Evolutionary conservation across 2,329 filamentous ascomycete genomes (phyloP).

Genomic region (Aureobasidium sp.): DNA sequence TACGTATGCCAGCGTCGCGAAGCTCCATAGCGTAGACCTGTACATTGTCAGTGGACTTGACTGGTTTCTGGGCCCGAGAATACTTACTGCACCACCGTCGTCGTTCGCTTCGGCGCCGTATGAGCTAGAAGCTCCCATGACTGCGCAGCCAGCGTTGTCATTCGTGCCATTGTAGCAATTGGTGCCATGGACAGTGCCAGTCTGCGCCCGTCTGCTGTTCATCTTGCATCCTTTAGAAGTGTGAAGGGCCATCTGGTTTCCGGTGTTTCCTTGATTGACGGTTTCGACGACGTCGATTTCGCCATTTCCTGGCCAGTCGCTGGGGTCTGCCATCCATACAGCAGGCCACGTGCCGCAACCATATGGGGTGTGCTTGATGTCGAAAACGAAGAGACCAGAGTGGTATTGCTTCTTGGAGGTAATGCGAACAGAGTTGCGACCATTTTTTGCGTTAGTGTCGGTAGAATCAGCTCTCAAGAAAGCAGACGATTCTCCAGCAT

Average conservation of each 20-base stretch:
- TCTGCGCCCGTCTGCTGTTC: conserved; percentile 56
- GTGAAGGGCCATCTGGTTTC: conserved; percentile 32
- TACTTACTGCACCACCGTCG: conserved; percentile 37
- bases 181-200: conserved; percentile 49
- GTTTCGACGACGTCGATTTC: conserved; percentile 37
- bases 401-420: conserved; percentile 55
- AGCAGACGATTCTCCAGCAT: conserved; percentile 24
- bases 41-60: background rate
- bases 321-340: conserved; percentile 57
- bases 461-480: conserved; percentile 26
- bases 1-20: conserved; percentile 53
- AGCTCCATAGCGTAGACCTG: conserved; percentile 53
- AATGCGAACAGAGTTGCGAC: conserved; percentile 57
- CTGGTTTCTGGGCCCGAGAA: background rate
- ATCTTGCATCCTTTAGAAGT: conserved; percentile 29
- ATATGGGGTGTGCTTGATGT: conserved; percentile 56
- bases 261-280: conserved; percentile 25
- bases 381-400: conserved; percentile 61
- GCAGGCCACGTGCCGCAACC: conserved; percentile 61
- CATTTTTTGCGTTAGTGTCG: conserved; percentile 31
- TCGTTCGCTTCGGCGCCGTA: conserved; percentile 32
- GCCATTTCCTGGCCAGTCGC: conserved; percentile 49
- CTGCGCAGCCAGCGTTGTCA: conserved; percentile 45
- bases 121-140: conserved; percentile 43
- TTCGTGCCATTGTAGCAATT: conserved; percentile 36